A percentile compares a stretch with the other conserved stretches of the same genome.
Evolutionary conservation across 352 stramenopile genomes (phyloP).

Genomic region (Globisporangium parvum): DNA sequence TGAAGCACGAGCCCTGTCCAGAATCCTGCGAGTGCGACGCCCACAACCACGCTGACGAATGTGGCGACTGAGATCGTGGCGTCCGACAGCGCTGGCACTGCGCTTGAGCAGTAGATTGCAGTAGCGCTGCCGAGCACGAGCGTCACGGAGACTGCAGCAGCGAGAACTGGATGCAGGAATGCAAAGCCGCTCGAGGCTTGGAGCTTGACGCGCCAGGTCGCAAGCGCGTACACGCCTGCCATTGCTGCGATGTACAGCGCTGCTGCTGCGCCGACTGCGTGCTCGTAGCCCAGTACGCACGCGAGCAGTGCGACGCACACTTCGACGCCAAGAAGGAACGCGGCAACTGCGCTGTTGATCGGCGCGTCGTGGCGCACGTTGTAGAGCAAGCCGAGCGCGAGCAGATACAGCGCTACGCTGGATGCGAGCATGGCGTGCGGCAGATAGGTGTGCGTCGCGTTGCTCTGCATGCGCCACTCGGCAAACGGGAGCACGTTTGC

Average conservation of each 20-base stretch:
- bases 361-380: slow-evolving; percentile 14
- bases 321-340: slow-evolving; percentile 11
- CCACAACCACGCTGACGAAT: background rate
- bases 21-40: background rate
- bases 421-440: background rate
- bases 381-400: slow-evolving; percentile 18
- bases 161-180: slow-evolving; percentile 8
- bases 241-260: slow-evolving; percentile 1
- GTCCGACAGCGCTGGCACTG: background rate
- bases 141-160: background rate
- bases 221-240: background rate
- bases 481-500: slow-evolving; percentile 4
- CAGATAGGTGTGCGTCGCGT: background rate
- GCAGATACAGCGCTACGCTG: slow-evolving; percentile 6
- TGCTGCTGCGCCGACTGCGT: background rate
- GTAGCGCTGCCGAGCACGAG: background rate
- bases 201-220: background rate
- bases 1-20: slow-evolving; percentile 9
- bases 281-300: slow-evolving; percentile 1
- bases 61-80: background rate
- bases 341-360: slow-evolving; percentile 10
- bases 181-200: background rate
- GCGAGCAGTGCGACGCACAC: slow-evolving; percentile 1
- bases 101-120: background rate
- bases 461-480: slow-evolving; percentile 2